Conservation (phyloP, 164 flowering plant genomes). For the Dillenia turbinata region DNA sequence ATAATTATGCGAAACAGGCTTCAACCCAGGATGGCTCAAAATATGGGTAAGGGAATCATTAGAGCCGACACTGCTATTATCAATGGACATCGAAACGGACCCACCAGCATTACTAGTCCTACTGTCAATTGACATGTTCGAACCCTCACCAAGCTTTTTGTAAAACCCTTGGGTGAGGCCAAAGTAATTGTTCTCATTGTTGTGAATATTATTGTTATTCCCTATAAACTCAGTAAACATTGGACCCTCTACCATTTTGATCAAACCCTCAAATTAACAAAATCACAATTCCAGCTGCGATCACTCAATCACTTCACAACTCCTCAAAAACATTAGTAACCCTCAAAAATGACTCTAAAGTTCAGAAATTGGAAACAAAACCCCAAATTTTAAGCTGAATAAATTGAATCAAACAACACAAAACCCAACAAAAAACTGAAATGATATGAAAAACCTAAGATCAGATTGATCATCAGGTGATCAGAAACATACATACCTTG, state of each 20-base stretch:
- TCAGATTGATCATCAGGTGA: no score
- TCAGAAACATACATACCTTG: no score
- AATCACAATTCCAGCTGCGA: no score
- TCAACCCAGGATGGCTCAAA: slow-evolving; percentile 17
- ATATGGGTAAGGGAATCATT: slow-evolving; percentile 30
- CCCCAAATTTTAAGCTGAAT: no score
- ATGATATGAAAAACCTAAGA: no score
- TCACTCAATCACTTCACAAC: no score
- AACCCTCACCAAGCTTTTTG: slow-evolving; percentile 29
- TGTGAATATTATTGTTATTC: slow-evolving; percentile 12
- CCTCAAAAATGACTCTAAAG: no score
- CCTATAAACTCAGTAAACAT: slow-evolving; percentile 29
- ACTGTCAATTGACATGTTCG: slow-evolving; percentile 40
- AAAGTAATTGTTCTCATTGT: slow-evolving; percentile 25
- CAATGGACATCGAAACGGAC: slow-evolving; percentile 31
- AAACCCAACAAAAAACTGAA: no score
- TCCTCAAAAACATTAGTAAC: no score
- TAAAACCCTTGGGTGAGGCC: slow-evolving; percentile 25
- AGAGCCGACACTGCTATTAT: slow-evolving; percentile 39
- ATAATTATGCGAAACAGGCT: slow-evolving; percentile 19
- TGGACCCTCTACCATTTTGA: slow-evolving; percentile 36
- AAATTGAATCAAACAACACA: no score
- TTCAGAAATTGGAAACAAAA: no score
- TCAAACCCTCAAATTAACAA: not conserved
- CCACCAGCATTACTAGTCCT: slow-evolving; percentile 32